phyloP scores from a whole-genome alignment of 306 rosid genomes.

The Cucumis cinereus region DNA sequence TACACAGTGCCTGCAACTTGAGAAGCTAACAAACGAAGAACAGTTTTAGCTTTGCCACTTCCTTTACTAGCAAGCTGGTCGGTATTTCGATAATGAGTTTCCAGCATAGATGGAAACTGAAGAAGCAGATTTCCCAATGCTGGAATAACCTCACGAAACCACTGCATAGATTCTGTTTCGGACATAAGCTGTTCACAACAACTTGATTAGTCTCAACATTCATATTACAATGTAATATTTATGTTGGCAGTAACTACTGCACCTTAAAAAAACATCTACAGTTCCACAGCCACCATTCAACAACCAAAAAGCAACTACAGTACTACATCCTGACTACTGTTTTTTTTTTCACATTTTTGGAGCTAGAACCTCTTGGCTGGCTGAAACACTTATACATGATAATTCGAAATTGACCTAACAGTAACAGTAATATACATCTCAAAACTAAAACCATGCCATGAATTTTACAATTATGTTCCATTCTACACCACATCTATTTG shows the following conservation, averaged over 20 bases:
- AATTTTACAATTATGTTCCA: not conserved
- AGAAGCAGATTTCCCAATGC: conserved; percentile 58
- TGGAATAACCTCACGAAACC: conserved; percentile 65
- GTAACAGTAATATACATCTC: not conserved
- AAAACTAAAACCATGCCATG: not conserved
- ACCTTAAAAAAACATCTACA: not conserved
- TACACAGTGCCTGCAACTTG: conserved; percentile 59
- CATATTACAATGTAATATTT: not conserved
- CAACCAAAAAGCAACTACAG: not conserved
- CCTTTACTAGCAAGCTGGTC: conserved; percentile 20
- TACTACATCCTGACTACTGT: not conserved
- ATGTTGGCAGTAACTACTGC: not conserved
- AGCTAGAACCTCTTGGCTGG: not conserved
- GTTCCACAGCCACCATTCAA: not conserved
- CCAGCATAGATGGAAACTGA: conserved; percentile 62
- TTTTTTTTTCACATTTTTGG: not conserved
- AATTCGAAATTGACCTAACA: not conserved
- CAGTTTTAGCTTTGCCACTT: conserved; percentile 18
- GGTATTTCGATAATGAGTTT: conserved; percentile 52
- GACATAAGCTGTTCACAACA: conserved; percentile 45
- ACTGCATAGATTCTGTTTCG: conserved; percentile 39
- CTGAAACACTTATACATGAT: not conserved
- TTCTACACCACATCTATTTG: not conserved
- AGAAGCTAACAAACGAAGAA: conserved; percentile 58
- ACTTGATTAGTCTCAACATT: not conserved